Evolutionary conservation across 805 yeast genomes (phyloP), one percentile per base, ranked within the genome.

Genomic region (Candida patagonica): DNA sequence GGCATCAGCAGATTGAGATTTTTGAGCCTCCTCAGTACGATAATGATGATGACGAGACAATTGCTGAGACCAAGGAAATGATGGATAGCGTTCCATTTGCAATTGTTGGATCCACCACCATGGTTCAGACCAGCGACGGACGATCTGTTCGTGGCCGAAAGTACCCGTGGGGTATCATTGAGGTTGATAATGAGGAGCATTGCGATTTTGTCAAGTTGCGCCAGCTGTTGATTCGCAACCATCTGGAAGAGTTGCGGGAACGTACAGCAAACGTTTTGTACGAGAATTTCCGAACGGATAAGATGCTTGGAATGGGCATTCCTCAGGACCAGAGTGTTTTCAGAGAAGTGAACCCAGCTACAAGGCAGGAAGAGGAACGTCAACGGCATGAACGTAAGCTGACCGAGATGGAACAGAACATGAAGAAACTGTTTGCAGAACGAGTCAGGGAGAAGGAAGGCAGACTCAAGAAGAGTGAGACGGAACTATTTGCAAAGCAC

Each of bases 121-220:
- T 82, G 26, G 78, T 78, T 51, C 65, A 70, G 30, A 70, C 73
- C 34, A 59, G 71, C 31, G 92, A 83, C 56, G 96, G 96, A 30
- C 73, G 84, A 59, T 50, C 59, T 32, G 94, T 88, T 33, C 78
- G 96, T 62, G 96, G 95, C 51, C 82, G 98, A 65, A 67, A 74
- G 46, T 89, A 89, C 61, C 96, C 97, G 46, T 92, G 98, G 98
- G 97, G 97, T 50, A 71, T 82, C 17, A 82, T 92, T 54, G 96
- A 92, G 65, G 88, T 92, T 51, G 96, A 87, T 61, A 89, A 92
- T 60, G 92, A 85, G 65, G 77, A 78, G 42, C 96, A 92, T 60
- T 82, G 87, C 61, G 98, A 89, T 64, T 92, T 89, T 60, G 78
- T 82, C 49, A 78, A 78, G 61, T 74, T 89, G 60, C 81, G 96